phyloP scores from a whole-genome alignment of 208 protist species.

The Acanthamoeba royreba region DNA sequence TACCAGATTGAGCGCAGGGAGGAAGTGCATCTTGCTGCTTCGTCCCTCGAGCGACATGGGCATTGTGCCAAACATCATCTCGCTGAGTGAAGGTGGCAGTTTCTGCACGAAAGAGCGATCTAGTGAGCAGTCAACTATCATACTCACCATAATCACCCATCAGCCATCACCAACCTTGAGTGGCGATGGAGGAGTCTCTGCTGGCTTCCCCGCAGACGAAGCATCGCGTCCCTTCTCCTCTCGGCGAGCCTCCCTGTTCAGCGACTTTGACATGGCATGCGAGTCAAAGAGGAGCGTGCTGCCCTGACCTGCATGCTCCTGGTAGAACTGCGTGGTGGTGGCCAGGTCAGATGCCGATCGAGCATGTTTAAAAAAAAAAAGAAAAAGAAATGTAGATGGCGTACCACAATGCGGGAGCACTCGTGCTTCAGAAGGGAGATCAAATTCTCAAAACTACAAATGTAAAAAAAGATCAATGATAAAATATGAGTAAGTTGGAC shows the following conservation, averaged over 20 bases:
- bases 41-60: neutral
- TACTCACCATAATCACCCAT: neutral
- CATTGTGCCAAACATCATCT: constrained; percentile 34
- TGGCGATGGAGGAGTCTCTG: neutral
- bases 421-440: neutral
- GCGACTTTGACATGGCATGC: neutral
- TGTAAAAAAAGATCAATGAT: neutral
- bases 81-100: neutral
- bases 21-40: constrained; percentile 25
- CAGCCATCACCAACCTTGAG: neutral
- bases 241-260: neutral
- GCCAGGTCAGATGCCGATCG: neutral
- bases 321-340: neutral
- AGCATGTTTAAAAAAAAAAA: neutral
- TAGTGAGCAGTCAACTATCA: neutral
- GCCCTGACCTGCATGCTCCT: neutral
- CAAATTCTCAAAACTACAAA: neutral
- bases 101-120: neutral
- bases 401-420: neutral
- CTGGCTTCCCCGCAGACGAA: neutral
- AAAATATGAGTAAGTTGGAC: neutral
- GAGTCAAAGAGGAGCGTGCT: neutral
- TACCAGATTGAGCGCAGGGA: neutral
- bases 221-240: neutral
- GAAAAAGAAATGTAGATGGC: neutral